Percentiles rank a stretch among this genome's conserved stretches.
phyloP scores from a whole-genome alignment of 2,329 filamentous ascomycete species.

The Aspergillus pseudoterreus region DNA sequence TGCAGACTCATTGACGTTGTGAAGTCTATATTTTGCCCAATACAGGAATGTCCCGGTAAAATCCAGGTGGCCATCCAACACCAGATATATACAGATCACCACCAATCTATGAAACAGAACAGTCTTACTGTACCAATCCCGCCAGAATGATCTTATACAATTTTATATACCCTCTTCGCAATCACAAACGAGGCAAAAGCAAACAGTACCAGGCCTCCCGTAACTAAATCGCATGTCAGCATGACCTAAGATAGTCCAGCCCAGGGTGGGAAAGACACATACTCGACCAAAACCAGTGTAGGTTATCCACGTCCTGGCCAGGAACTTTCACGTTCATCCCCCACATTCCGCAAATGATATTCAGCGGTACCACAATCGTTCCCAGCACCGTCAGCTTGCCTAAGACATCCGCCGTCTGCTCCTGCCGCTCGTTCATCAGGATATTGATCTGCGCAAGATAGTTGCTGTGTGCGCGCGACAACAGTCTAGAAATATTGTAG shows the following conservation, averaged over 20 bases:
- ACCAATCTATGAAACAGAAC: not conserved
- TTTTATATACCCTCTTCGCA: conserved; percentile 78
- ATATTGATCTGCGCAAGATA: conserved; percentile 99
- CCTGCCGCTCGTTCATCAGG: conserved; percentile 95
- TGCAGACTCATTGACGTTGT: no score
- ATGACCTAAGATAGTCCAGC: not conserved
- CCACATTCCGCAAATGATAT: conserved; percentile 97
- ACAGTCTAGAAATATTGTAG: conserved; percentile 55
- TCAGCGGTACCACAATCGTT: conserved; percentile 97
- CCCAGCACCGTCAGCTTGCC: conserved; percentile 93
- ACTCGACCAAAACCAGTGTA: conserved; percentile 69
- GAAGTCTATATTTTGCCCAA: no score
- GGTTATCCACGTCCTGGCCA: conserved; percentile 77
- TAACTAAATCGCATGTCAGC: conserved; percentile 44
- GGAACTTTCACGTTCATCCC: conserved; percentile 98
- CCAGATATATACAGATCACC: no score
- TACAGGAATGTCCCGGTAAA: no score
- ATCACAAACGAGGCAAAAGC: conserved; percentile 75
- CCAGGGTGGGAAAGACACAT: conserved; percentile 10
- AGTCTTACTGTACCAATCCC: not conserved
- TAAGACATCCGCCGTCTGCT: conserved; percentile 91
- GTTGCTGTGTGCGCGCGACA: conserved; percentile 88
- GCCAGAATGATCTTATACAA: conserved; percentile 51
- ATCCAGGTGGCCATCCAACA: no score
- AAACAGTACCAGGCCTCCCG: conserved; percentile 72